Conservation (phyloP, 805 yeast species). For the Tetrapisispora arboricola region DNA sequence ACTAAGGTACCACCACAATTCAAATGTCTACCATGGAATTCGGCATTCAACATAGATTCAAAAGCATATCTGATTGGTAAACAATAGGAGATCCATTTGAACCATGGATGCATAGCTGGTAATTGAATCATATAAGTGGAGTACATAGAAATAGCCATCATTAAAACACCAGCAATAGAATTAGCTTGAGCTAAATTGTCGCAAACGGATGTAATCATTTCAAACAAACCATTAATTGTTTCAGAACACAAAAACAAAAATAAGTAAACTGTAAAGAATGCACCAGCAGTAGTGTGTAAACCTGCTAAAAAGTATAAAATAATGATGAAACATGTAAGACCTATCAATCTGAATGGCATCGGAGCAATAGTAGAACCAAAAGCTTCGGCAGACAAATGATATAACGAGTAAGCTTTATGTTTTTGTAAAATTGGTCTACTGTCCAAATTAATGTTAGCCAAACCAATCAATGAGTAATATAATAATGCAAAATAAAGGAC, state of each 20-base stretch:
- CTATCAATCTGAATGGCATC: conserved; percentile 48
- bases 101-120: conserved; percentile 54
- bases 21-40: conserved; percentile 39
- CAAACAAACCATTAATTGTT: conserved; percentile 34
- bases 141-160: conserved; percentile 42
- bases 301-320: conserved; percentile 49
- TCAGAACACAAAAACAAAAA: conserved; percentile 25
- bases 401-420: conserved; percentile 62
- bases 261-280: conserved; percentile 42
- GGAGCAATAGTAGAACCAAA: conserved; percentile 50
- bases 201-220: conserved; percentile 41
- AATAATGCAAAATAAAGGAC: conserved; percentile 48
- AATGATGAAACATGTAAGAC: conserved; percentile 36
- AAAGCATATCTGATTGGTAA: conserved; percentile 45
- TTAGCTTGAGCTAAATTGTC: conserved; percentile 43
- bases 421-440: conserved; percentile 55
- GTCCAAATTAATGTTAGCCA: conserved; percentile 40
- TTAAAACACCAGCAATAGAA: conserved; percentile 42
- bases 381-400: conserved; percentile 67
- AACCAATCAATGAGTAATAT: conserved; percentile 40
- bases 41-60: conserved; percentile 54
- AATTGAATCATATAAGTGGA: conserved; percentile 55
- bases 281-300: conserved; percentile 39
- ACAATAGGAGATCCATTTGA: conserved; percentile 47
- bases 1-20: conserved; percentile 29